Evolutionary conservation across 176 grass and related monocot species (phyloP), one percentile per base, ranked within the genome.

Genomic region (Canna indica): DNA sequence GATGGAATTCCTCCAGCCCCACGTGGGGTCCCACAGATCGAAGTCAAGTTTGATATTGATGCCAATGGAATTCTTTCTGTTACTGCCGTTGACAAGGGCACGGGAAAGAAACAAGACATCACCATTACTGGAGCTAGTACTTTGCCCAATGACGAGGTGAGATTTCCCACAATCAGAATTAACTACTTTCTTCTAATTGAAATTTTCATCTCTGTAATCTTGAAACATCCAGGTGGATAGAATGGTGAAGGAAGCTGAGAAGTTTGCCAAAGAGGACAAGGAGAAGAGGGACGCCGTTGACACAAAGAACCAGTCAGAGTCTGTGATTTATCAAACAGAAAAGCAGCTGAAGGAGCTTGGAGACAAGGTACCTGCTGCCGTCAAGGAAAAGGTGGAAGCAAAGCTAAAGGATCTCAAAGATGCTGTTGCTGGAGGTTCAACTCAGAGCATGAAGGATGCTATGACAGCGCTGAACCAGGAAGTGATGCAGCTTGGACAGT

Each of bases 11-110:
- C 89, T 60, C 94, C 94, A 44, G 94, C 94, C 29, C 94, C 84
- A 70, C 83, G 89, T n/a, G 94, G 94, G 4, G 86, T 99, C 34
- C 94, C 94, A 56, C 94, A 99, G 75, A 93, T 99, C 47, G 94
- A 99, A 75, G 94, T 99, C 44, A 99, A 99, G 82, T 99, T 99
- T 75, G 94, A 99, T 74, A 99, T 99, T 60, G 94, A 99, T 87
- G 94, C 94, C 70, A 99, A 99, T 73, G 94, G 94, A 62, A 99
- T 99, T 72, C 88, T 99, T 32, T 99, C 94, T 35, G 94, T 99
- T 70, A 74, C 94, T 71, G 94, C 94, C 13, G 69, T 99, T 56
- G 94, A 99, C 52, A 99, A 99, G 89, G 94, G 94, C 41, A 93
- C 86, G 67, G 88, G 89, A 61, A 99, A 99, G 89, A 99, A 99